Base-by-base conservation (phyloP, 140 eudicot species). In the Flaveria floridana region DNA sequence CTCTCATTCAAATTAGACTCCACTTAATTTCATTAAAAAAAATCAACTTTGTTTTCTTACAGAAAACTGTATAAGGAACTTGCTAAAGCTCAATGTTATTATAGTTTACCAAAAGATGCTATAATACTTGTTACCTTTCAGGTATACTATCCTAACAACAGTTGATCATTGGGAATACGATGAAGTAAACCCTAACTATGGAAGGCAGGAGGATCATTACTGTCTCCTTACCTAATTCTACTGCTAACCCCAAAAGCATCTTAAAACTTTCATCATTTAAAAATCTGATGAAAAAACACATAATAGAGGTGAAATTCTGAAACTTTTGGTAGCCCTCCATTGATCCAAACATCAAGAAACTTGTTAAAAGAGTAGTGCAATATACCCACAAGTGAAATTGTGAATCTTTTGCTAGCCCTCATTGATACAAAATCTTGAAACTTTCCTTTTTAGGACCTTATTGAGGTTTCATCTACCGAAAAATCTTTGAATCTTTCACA, bases 381-480 rank as follows among this genome's bases (percentile, higher is more conserved):
- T 37, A 55, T 30, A 72, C 76, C 50, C 21, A 76, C 7, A 65
- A 15, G 46, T 56, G 70, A 77, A 57, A 70, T 68, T 23, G 14
- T 41, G 15, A 68, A 59, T 10, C 21, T 78, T 69, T 66, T 42
- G 11, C 52, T 2, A 23, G 14, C 23, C 71, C 19, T 50, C 8
- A 51, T 59, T 61, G 72, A 71, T 4, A 21, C 64, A 78, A 71
- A 58, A 26, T 25, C 48, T 65, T 53, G 34, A 73, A 55, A 65
- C 41, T 52, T 79, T 42, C 62, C 55, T 3, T 71, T 23, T 18
- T 12, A 39, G 41, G 68, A 56, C 57, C 15, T 13, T 7, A 37
- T 70, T 53, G 7, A 55, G 58, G 63, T 56, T 34, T 9, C 13
- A 23, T 42, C 25, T 16, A 26, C 50, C 12, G 0, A 63, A 71